Evolutionary conservation across 768 basidiomycete species (phyloP).

Genomic region (Epithele typhae): DNA sequence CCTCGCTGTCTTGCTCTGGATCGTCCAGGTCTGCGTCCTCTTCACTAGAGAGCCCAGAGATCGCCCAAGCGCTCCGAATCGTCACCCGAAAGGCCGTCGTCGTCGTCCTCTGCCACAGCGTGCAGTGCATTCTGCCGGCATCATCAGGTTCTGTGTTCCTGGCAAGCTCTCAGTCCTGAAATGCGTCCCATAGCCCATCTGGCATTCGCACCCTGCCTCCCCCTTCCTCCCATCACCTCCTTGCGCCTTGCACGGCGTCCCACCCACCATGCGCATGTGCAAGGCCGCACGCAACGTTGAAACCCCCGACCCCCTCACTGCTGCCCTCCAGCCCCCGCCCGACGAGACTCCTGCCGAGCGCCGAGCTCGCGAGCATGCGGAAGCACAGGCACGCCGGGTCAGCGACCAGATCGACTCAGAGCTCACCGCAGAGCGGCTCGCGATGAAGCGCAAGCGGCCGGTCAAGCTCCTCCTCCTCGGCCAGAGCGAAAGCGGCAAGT

Average conservation of each 20-base stretch:
- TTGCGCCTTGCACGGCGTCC: too few species aligned
- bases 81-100: slow-evolving; percentile 21
- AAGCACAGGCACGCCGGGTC: slow-evolving; percentile 58
- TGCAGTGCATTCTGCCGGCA: too few species aligned
- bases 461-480: slow-evolving; percentile 71
- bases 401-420: slow-evolving; percentile 77
- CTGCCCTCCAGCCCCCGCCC: slow-evolving; percentile 56
- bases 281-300: slow-evolving; percentile 13
- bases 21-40: slow-evolving; percentile 13
- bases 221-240: too few species aligned
- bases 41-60: slow-evolving; percentile 13
- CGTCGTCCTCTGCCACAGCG: slow-evolving; percentile 32
- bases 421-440: slow-evolving; percentile 55
- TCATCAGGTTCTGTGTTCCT: too few species aligned
- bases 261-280: neutral
- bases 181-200: too few species aligned
- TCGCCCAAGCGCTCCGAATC: slow-evolving; percentile 22
- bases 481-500: slow-evolving; percentile 77
- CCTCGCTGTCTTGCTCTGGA: slow-evolving; percentile 11
- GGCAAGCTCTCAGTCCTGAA: too few species aligned
- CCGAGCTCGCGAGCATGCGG: slow-evolving; percentile 50
- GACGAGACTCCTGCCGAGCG: slow-evolving; percentile 59
- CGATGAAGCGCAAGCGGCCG: slow-evolving; percentile 56
- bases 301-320: slow-evolving; percentile 50
- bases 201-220: too few species aligned